Evolutionary conservation across 2,329 filamentous ascomycete genomes (phyloP), one percentile per base, ranked within the genome.

Genomic region (Monilinia fructicola): DNA sequence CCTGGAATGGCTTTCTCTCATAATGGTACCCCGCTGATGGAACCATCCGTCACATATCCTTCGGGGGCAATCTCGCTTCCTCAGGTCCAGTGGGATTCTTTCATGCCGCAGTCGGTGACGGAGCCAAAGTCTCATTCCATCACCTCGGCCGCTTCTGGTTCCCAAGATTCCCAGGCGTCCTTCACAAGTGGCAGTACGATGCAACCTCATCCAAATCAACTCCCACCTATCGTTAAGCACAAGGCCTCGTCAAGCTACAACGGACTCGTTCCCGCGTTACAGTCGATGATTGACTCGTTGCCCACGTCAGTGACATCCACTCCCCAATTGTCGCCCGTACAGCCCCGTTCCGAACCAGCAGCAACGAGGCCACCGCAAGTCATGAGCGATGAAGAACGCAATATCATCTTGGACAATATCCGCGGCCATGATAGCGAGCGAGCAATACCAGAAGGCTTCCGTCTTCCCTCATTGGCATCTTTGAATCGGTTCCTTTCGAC

Each of bases 401-500:
- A 90, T 75, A 83, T 87, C 73, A 92, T 98, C 69, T 82, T 96
- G 73, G 92, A 96, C 73, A 93, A 93, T 76, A 93, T 97, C 76
- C 89, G 90, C 74, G 85, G 82, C 72, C 88, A 87, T 71, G 94
- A 98, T 77, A 88, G 84, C 71, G 91, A 97, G 74, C 88, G 89
- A 75, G 88, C 90, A 55, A 88, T 97, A 67, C 88, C 93, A 21
- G 92, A 96, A 66, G 93, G 91, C 67, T 97, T 98, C 83, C 90
- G 92, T 71, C 85, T 98, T 55, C 95, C 95, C 7, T 89, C 85
- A 71, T 84, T 93, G 46, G 84, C 87, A 46, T 90, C 91, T 2
- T 81, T 98, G 77, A 98, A 99, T 80, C 87, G 93, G 70, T 97
- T 97, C 78, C 82, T 99, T 69, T 91, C 93, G 68, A 97, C 94